Conservation (phyloP, 176 grass and related monocot species). For the Rhynchospora pubera region DNA sequence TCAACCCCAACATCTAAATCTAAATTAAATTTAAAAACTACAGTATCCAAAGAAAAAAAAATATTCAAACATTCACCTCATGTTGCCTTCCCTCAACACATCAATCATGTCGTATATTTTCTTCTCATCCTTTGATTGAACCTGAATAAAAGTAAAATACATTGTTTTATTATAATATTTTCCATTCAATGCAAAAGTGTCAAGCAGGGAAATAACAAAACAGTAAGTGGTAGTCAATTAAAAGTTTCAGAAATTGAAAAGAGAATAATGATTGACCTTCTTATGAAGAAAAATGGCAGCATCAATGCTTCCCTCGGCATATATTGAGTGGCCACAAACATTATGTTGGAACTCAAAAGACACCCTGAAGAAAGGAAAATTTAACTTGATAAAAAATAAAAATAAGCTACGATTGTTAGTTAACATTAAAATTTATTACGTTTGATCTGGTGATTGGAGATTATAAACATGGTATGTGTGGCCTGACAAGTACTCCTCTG, state of each 20-base stretch:
- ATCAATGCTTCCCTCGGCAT: slow-evolving; percentile 84
- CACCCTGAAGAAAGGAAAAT: slow-evolving; percentile 37
- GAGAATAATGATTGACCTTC: slow-evolving; percentile 36
- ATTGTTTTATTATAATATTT: background rate
- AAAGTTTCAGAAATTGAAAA: background rate
- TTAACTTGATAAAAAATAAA: background rate
- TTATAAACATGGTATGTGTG: slow-evolving; percentile 97
- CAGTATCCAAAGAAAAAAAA: background rate
- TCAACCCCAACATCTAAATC: background rate
- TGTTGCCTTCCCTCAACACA: slow-evolving; percentile 67
- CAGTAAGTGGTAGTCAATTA: background rate
- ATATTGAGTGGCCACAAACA: slow-evolving; percentile 81
- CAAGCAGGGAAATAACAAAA: background rate
- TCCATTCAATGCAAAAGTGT: background rate
- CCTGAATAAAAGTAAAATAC: slow-evolving; percentile 28
- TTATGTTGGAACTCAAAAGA: slow-evolving; percentile 98
- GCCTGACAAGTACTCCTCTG: slow-evolving; percentile 59
- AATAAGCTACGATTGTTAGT: background rate
- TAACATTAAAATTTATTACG: slow-evolving; percentile 41
- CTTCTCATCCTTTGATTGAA: slow-evolving; percentile 51
- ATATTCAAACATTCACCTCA: slow-evolving; percentile 36
- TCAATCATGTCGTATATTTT: slow-evolving; percentile 94
- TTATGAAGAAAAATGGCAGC: slow-evolving; percentile 80
- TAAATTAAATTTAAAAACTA: background rate
- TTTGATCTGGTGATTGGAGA: slow-evolving; percentile 82